phyloP scores from a whole-genome alignment of 2,329 filamentous ascomycete species.

The Diaporthe vexans region DNA sequence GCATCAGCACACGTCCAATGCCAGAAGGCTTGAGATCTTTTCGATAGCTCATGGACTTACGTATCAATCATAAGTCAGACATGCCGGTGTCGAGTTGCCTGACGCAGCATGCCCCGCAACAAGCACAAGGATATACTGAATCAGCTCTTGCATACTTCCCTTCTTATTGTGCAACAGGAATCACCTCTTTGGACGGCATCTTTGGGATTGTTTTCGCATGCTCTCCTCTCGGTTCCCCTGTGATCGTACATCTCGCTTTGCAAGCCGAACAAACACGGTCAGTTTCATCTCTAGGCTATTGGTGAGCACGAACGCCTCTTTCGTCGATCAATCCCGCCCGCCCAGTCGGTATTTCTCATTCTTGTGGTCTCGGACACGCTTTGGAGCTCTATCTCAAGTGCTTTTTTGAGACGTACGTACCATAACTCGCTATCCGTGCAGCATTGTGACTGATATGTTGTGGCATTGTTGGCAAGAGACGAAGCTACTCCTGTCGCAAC shows the following conservation, averaged over 20 bases:
- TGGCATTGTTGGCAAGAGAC: not conserved
- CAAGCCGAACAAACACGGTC: not conserved
- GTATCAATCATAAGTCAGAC: slow-evolving; percentile 1
- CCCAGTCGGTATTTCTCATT: not conserved
- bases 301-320: not conserved
- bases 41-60: not conserved
- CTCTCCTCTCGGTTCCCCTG: not conserved
- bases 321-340: not conserved
- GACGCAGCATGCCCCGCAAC: not conserved
- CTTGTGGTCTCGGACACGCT: not conserved
- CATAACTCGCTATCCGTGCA: not conserved
- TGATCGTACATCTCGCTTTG: not conserved
- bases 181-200: too few relatives aligned
- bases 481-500: not conserved
- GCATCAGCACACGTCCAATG: not conserved
- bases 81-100: not conserved
- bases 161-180: not conserved
- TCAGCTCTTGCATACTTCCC: not conserved
- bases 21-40: not conserved
- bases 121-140: not conserved
- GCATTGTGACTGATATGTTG: not conserved
- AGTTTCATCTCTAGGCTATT: not conserved
- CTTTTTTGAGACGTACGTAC: not conserved
- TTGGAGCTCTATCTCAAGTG: not conserved
- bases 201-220: not conserved